Conservation (phyloP, 1,284 basidiomycete genomes). For the Cronartium quercuum region DNA sequence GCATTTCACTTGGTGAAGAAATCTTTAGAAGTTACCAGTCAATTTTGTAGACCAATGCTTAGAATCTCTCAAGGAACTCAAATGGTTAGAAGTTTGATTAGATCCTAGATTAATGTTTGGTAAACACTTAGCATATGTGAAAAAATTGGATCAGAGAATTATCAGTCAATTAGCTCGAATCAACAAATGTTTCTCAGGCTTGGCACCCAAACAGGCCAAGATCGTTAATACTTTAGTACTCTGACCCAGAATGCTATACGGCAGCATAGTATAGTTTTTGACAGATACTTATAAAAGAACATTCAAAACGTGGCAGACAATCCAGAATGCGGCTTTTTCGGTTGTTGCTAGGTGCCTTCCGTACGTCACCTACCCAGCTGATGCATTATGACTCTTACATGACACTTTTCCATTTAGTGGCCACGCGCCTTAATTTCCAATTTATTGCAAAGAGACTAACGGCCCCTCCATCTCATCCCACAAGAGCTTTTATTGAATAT, state of each 20-base stretch:
- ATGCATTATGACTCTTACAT: not conserved
- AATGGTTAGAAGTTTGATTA: slow-evolving; percentile 9
- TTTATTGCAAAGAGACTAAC: not conserved
- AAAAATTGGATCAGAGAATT: not conserved
- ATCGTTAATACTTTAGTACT: not conserved
- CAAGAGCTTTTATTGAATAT: not conserved
- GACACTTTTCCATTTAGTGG: not conserved
- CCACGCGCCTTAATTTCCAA: not conserved
- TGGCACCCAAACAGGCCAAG: not conserved
- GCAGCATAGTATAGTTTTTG: not conserved
- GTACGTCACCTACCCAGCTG: not conserved
- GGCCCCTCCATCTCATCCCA: not conserved
- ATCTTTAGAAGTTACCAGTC: not conserved
- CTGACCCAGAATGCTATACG: not conserved
- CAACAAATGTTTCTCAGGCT: not conserved
- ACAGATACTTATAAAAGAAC: too few relatives aligned
- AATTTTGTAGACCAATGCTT: not conserved
- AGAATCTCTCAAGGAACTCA: not conserved
- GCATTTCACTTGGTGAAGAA: not conserved
- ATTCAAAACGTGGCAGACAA: not conserved
- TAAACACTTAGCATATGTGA: not conserved
- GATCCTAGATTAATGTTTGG: not conserved
- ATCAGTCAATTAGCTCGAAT: not conserved
- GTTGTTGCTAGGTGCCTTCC: not conserved
- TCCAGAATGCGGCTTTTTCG: not conserved